A percentile compares a stretch with the other conserved stretches of the same genome.
phyloP scores from a whole-genome alignment of 129 eudicot species.

The Deinandra increscens region DNA sequence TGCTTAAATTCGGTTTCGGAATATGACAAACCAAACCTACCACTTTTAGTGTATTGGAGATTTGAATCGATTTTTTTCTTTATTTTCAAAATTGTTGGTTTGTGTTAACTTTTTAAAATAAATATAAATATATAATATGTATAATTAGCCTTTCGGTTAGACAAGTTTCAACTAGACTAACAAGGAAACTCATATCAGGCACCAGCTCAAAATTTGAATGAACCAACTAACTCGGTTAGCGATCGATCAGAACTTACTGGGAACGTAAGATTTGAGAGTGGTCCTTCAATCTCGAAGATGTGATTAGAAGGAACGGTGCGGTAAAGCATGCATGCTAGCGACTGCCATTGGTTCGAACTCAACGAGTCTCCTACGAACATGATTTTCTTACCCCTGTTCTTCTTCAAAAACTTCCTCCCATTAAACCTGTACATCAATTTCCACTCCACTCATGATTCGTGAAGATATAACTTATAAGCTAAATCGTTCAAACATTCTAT shows the following conservation, averaged over 20 bases:
- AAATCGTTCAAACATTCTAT: neutral
- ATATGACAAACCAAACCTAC: neutral
- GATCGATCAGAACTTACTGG: slow-evolving; percentile 35
- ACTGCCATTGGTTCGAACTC: slow-evolving; percentile 76
- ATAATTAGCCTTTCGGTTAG: too few species aligned
- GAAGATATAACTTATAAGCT: neutral
- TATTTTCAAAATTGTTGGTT: too few species aligned
- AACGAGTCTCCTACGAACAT: slow-evolving; percentile 94
- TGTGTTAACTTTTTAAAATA: too few species aligned
- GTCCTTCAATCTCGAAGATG: slow-evolving; percentile 37
- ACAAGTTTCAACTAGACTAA: too few species aligned
- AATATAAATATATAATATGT: too few species aligned
- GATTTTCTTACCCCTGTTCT: slow-evolving; percentile 57
- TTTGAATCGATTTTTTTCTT: too few species aligned
- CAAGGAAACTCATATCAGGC: too few species aligned
- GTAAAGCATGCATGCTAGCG: slow-evolving; percentile 78
- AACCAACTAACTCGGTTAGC: neutral
- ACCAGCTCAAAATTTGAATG: neutral
- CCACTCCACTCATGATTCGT: neutral
- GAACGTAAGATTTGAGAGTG: slow-evolving; percentile 51
- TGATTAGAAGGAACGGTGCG: slow-evolving; percentile 48
- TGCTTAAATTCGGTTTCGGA: too few species aligned
- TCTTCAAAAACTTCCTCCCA: slow-evolving; percentile 55
- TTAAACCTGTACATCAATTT: slow-evolving; percentile 42
- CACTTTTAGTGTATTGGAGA: too few species aligned